phyloP scores from a whole-genome alignment of 2,329 filamentous ascomycete species.

The Colletotrichum karsti region DNA sequence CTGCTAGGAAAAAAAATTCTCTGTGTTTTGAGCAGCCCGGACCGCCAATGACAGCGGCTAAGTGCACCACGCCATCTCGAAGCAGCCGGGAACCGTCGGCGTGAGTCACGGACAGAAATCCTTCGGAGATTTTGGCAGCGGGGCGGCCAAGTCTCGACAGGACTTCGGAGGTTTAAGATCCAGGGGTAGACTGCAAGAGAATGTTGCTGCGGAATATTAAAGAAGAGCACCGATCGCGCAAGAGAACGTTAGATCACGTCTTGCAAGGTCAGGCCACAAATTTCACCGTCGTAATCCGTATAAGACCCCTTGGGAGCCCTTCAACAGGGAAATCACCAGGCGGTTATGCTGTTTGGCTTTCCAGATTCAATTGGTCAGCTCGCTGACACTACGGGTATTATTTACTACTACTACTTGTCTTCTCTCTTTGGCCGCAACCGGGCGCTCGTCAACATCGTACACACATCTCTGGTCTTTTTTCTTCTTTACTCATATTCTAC shows the following conservation, averaged over 20 bases:
- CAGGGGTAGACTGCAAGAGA: not conserved
- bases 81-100: not conserved
- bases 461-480: slow-evolving; percentile 2
- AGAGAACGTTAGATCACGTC: not conserved
- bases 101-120: not conserved
- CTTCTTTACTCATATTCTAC: not conserved
- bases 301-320: not conserved
- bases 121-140: slow-evolving; percentile 10
- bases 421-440: not conserved
- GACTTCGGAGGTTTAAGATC: not conserved
- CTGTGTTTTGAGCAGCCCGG: no score
- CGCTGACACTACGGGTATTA: slow-evolving; percentile 14
- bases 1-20: not conserved
- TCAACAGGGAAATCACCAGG: no score
- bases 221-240: not conserved
- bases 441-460: slow-evolving; percentile 19
- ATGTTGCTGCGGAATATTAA: not conserved
- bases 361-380: slow-evolving; percentile 3
- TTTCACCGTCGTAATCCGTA: not conserved
- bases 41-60: not conserved
- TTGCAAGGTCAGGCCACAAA: not conserved
- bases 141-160: not conserved
- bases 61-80: not conserved
- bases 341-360: not conserved
- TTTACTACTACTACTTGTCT: slow-evolving; percentile 2